These are phyloP conservation scores for Trichoderma koningiopsis DNA, from an alignment of 2,329 filamentous ascomycete species.

Conservation along the genomic window DNA sequence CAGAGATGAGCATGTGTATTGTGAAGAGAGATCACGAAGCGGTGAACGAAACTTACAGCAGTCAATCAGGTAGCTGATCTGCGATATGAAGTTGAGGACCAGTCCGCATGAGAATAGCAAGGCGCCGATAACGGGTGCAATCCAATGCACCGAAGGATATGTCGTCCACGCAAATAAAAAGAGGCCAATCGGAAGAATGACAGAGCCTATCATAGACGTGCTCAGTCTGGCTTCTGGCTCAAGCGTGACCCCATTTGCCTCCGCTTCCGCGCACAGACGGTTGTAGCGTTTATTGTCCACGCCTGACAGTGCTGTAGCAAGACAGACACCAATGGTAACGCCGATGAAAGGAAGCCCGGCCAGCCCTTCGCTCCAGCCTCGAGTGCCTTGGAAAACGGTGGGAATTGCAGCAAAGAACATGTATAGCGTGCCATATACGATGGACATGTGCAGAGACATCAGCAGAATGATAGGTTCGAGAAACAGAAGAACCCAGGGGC, in stretches of 20 bases:
- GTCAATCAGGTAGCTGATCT: conserved; percentile 66
- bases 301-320: neutral
- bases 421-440: conserved; percentile 83
- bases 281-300: neutral
- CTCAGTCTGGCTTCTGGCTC: conserved; percentile 56
- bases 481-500: conserved; percentile 33
- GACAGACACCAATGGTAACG: neutral
- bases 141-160: conserved; percentile 53
- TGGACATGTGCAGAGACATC: conserved; percentile 78
- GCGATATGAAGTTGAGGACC: conserved; percentile 61
- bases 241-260: neutral
- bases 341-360: conserved; percentile 60
- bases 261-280: neutral
- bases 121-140: conserved; percentile 43
- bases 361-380: conserved; percentile 68
- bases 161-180: conserved; percentile 65
- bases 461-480: conserved; percentile 84
- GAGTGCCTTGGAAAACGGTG: conserved; percentile 72
- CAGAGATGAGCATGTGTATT: too few species aligned
- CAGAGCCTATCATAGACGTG: conserved; percentile 56
- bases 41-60: too few species aligned
- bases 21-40: too few species aligned
- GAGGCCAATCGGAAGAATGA: conserved; percentile 56
- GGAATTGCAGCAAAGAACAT: conserved; percentile 89
- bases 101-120: conserved; percentile 52